These are phyloP conservation scores for Backusella tarrabulga DNA, from an alignment of 192 early-diverging fungal species.

Conservation along the genomic window DNA sequence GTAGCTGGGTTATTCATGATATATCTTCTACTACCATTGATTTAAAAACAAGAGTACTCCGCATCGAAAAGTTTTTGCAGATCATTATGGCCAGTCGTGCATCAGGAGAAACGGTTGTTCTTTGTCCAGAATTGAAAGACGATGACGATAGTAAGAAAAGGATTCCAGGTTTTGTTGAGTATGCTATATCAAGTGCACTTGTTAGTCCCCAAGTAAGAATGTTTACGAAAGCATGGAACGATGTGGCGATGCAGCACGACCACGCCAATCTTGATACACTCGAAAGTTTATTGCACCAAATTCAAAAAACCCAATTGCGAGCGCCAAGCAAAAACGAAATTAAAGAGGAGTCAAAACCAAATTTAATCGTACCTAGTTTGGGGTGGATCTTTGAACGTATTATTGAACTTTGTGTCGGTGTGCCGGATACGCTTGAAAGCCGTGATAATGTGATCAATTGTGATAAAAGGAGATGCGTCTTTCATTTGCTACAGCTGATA, in stretches of 20 bases:
- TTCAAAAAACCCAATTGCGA: neutral
- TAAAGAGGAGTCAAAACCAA: neutral
- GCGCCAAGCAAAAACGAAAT: neutral
- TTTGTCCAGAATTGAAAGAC: neutral
- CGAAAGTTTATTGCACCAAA: slow-evolving; percentile 33
- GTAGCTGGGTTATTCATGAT: slow-evolving; percentile 66
- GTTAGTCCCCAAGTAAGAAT: slow-evolving; percentile 69
- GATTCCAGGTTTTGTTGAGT: slow-evolving; percentile 72
- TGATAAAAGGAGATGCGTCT: slow-evolving; percentile 68
- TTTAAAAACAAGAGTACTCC: slow-evolving; percentile 48
- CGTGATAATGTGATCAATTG: slow-evolving; percentile 60
- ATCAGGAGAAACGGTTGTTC: neutral
- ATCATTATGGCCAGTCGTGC: slow-evolving; percentile 54
- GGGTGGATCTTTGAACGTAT: slow-evolving; percentile 75
- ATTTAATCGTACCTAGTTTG: slow-evolving; percentile 61
- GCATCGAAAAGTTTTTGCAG: slow-evolving; percentile 61
- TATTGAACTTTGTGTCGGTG: slow-evolving; percentile 66
- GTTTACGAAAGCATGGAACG: slow-evolving; percentile 64
- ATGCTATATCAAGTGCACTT: slow-evolving; percentile 63
- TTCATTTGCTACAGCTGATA: slow-evolving; percentile 48
- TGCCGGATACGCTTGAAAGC: slow-evolving; percentile 54
- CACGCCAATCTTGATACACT: slow-evolving; percentile 58
- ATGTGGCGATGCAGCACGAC: slow-evolving; percentile 50
- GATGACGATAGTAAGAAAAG: neutral
- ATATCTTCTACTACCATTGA: slow-evolving; percentile 47